phyloP scores from a whole-genome alignment of 2,329 filamentous ascomycete species.

The Daldinia sp. region DNA sequence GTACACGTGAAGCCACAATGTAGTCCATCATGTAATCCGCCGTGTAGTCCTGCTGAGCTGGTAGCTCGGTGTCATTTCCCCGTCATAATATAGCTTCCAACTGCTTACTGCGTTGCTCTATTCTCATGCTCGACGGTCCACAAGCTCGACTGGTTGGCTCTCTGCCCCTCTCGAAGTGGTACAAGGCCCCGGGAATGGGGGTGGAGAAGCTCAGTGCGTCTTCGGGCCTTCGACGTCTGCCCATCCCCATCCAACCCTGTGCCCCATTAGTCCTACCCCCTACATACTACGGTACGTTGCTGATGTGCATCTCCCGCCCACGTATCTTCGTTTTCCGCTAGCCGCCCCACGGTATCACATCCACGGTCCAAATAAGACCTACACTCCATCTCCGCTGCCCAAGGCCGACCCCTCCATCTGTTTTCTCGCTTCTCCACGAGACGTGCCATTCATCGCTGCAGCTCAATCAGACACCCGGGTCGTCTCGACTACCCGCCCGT shows the following conservation, averaged over 20 bases:
- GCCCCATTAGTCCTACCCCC: conserved; percentile 40
- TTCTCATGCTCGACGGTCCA: conserved; percentile 26
- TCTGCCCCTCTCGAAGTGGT: conserved; percentile 17
- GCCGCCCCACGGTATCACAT: conserved; percentile 47
- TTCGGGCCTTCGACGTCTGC: conserved; percentile 41
- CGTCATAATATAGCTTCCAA: conserved; percentile 22
- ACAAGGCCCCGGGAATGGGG: conserved; percentile 33
- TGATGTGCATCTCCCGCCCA: conserved; percentile 48
- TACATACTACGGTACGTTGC: conserved; percentile 35
- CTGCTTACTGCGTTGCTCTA: conserved; percentile 27
- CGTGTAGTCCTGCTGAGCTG: conserved; percentile 20
- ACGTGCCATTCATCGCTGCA: conserved; percentile 40
- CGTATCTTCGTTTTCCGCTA: conserved; percentile 44
- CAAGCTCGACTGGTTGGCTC: conserved; percentile 24
- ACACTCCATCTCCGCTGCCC: conserved; percentile 45
- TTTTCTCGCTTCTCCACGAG: conserved; percentile 39
- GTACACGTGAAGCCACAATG: conserved; percentile 2
- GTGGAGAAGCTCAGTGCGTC: conserved; percentile 38
- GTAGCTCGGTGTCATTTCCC: conserved; percentile 19
- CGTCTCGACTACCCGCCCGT: conserved; percentile 39
- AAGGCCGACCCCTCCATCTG: conserved; percentile 46
- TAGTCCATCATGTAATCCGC: background rate
- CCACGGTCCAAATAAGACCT: conserved; percentile 46
- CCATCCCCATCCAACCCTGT: conserved; percentile 39
- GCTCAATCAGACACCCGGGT: conserved; percentile 40